Conservation (phyloP, 768 basidiomycete species). For the Naganishia vishniacii region DNA sequence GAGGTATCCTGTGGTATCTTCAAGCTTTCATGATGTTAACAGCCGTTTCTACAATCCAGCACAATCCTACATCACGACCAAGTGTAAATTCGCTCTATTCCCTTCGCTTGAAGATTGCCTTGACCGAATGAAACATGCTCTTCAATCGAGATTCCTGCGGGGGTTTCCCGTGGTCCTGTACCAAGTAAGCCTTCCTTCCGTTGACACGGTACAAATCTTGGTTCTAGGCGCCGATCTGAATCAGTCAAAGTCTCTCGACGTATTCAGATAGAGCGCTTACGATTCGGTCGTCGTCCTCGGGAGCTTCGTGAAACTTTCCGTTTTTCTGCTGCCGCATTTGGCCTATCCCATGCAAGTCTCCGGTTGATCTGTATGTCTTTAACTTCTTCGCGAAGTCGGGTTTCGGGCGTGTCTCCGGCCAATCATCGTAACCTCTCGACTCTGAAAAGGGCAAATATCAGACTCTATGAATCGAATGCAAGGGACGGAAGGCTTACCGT, state of each 20-base stretch:
- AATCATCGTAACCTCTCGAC: constrained; percentile 12
- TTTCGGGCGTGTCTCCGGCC: neutral
- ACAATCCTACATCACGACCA: no score
- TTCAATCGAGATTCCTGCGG: constrained; percentile 23
- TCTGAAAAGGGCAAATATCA: neutral
- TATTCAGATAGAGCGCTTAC: neutral
- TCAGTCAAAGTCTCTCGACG: neutral
- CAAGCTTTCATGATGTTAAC: no score
- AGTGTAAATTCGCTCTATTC: no score
- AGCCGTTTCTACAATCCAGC: no score
- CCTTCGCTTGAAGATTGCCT: constrained; percentile 10
- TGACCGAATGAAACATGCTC: constrained; percentile 20
- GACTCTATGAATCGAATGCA: neutral
- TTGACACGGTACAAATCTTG: constrained; percentile 3
- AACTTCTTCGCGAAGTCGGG: constrained; percentile 13
- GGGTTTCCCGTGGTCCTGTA: neutral
- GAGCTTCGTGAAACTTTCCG: neutral
- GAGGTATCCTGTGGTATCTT: no score
- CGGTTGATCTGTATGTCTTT: constrained; percentile 22
- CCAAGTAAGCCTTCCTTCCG: neutral
- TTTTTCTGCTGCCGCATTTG: neutral
- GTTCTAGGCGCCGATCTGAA: neutral
- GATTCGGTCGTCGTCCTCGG: neutral
- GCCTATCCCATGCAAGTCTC: constrained; percentile 21
- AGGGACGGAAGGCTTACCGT: neutral